These are phyloP conservation scores for Paecilomyces sp. DNA, from an alignment of 2,329 filamentous ascomycete species.

Conservation along the genomic window DNA sequence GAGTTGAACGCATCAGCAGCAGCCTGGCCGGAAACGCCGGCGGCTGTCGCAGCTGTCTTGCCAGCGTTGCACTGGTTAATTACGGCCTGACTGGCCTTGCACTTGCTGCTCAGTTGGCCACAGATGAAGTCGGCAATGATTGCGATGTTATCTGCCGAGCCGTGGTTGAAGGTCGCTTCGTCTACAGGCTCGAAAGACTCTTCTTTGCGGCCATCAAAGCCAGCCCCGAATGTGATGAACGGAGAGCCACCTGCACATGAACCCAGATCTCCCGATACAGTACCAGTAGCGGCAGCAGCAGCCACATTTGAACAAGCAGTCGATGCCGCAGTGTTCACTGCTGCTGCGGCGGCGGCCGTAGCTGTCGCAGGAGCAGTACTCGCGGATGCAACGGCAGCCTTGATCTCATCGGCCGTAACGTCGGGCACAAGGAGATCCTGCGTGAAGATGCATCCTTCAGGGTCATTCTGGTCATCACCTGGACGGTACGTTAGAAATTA, in stretches of 20 bases:
- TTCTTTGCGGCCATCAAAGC: slow-evolving; percentile 42
- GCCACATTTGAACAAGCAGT: neutral
- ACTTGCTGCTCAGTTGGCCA: slow-evolving; percentile 31
- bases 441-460: slow-evolving; percentile 49
- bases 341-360: slow-evolving; percentile 9
- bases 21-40: neutral
- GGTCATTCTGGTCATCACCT: slow-evolving; percentile 38
- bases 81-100: slow-evolving; percentile 18
- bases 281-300: slow-evolving; percentile 2
- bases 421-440: slow-evolving; percentile 48
- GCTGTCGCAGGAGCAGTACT: slow-evolving; percentile 9
- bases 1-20: slow-evolving; percentile 5
- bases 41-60: slow-evolving; percentile 1
- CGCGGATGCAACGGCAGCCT: slow-evolving; percentile 38
- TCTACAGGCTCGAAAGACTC: slow-evolving; percentile 30
- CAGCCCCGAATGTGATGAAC: slow-evolving; percentile 43
- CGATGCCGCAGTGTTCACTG: slow-evolving; percentile 4
- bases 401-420: slow-evolving; percentile 46
- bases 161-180: neutral
- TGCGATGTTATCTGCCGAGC: slow-evolving; percentile 30
- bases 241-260: slow-evolving; percentile 36
- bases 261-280: slow-evolving; percentile 33
- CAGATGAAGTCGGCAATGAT: slow-evolving; percentile 46
- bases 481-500: neutral
- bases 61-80: slow-evolving; percentile 2